Conservation (phyloP, 1,139 yeast genomes). For the Hyphopichia pseudoburtonii region DNA sequence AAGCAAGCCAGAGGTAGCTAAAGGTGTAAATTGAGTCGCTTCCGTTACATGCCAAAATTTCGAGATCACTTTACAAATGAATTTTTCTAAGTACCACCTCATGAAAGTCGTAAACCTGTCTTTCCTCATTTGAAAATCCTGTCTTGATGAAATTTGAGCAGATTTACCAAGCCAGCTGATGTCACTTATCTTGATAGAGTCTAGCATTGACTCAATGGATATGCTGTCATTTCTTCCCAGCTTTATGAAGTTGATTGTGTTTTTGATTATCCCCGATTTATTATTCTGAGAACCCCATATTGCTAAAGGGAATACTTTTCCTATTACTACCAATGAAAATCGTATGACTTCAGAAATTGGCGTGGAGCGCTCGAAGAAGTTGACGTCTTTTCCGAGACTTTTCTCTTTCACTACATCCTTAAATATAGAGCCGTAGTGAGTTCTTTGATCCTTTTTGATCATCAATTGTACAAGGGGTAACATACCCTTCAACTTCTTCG, state of each 20-base stretch:
- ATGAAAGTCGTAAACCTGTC: slow-evolving; percentile 42
- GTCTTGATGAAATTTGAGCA: slow-evolving; percentile 26
- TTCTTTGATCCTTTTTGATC: slow-evolving; percentile 2
- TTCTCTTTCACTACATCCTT: neutral
- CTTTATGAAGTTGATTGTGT: slow-evolving; percentile 39
- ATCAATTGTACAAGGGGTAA: neutral
- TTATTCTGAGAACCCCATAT: slow-evolving; percentile 59
- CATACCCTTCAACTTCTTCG: neutral
- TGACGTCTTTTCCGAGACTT: neutral
- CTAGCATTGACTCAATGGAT: slow-evolving; percentile 21
- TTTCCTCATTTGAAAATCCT: slow-evolving; percentile 34
- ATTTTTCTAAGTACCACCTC: slow-evolving; percentile 55
- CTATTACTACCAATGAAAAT: slow-evolving; percentile 41
- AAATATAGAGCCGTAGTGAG: slow-evolving; percentile 4
- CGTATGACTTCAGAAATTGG: slow-evolving; percentile 26
- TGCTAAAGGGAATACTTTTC: slow-evolving; percentile 51
- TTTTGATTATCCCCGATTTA: slow-evolving; percentile 36
- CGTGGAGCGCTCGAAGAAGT: neutral
- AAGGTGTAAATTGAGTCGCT: slow-evolving; percentile 35
- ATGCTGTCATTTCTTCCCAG: slow-evolving; percentile 33
- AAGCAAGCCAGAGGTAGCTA: slow-evolving; percentile 15
- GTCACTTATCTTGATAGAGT: slow-evolving; percentile 34
- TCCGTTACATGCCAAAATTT: slow-evolving; percentile 71
- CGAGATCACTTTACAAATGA: slow-evolving; percentile 49
- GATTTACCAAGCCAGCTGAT: slow-evolving; percentile 49